Base-by-base conservation (phyloP, 441 rosid species). In the Aleurites moluccanus region DNA sequence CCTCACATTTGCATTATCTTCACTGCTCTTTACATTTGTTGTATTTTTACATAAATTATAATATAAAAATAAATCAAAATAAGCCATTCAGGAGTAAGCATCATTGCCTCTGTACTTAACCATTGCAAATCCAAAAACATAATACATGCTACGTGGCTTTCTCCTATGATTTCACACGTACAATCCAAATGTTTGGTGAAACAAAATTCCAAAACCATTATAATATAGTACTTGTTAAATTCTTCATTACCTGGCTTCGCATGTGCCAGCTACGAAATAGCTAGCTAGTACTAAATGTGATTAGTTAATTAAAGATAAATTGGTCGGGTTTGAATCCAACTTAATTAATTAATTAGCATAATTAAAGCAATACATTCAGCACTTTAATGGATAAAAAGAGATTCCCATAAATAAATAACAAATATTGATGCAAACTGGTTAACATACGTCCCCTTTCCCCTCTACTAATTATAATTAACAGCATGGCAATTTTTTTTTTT, bases 371-470 rank as follows among this genome's bases (percentile, higher is more conserved):
- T 65, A 4, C 27, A 63, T 47, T 18, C 30, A 62, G 35, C 21
- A 52, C 13, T 21, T 69, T 35, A 47, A 25, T 15, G 49, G 73
- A 45, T 60, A 49, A 60, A 60, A 64, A 64, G 62, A 75, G 68
- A 61, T 75, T n/a, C 67, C 66, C 20, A 67, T 4, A 67, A 56
- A 27, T 10, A 27, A 66, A 23, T 4, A 14, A 7, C 27, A 70
- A 23, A 35, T 14, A 53, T 14, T 14, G 14, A n/a, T 49, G 35
- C 45, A 61, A 63, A 49, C 53, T 28, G 57, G 61, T 56, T 10
- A 73, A 53, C 78, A 70, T 67, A 82, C 78, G 80, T 82, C 84
- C 70, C 53, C 74, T 56, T 66, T 60, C 80, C 78, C 76, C 80
- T 40, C 49, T n/a, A 42, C 47, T 44, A 44, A 44, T 49, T 9